Evolutionary conservation across 345 rosid species (phyloP), one percentile per base, ranked within the genome.

Genomic region (Noccaea bulbosa): DNA sequence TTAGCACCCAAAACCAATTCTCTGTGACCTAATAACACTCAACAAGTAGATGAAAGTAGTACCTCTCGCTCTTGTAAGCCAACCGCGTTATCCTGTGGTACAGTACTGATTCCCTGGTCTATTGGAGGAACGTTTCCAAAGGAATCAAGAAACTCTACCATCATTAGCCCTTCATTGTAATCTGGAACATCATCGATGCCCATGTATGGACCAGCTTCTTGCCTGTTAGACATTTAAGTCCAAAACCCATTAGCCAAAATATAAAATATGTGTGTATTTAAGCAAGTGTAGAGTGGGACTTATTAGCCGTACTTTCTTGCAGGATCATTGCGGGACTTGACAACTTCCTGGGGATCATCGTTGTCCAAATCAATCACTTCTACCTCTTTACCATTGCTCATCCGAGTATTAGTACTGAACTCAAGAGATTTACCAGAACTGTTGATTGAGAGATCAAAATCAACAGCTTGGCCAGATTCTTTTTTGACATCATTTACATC

Each of bases 291-390:
- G 52, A 69, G 15, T 54, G 59, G 39, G 56, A 50, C 14, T 16
- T 48, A 63, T 16, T 48, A 63, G 49, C 14, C 89, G 11, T 84
- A 94, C 99, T 80, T 94, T 71, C 77, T 80, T 52, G 79, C 89
- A 14, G 79, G 65, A 64, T 70, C 69, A 46, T 81, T 82, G 53
- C 81, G 76, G 41, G 78, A 86, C 69, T 86, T 84, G 58, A 83
- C 81, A 70, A 81, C 91, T 24, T 73, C 80, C 47, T 77, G 73
- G 50, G 86, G 83, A 83, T 91, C 99, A 74, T 76, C 82, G 20
- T 65, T 68, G 73, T 94, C 97, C 74, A 94, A 78, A 74, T 91
- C 95, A 81, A 94, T 94, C 70, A 94, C 83, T 83, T 94, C 97
- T 64, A 94, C 85, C 75, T 76, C 92, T 75, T 82, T 88, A 66